Percentiles rank a stretch among this genome's conserved stretches.
phyloP scores from a whole-genome alignment of 2,329 filamentous ascomycete species.

The Trichoderma brevicompactum region DNA sequence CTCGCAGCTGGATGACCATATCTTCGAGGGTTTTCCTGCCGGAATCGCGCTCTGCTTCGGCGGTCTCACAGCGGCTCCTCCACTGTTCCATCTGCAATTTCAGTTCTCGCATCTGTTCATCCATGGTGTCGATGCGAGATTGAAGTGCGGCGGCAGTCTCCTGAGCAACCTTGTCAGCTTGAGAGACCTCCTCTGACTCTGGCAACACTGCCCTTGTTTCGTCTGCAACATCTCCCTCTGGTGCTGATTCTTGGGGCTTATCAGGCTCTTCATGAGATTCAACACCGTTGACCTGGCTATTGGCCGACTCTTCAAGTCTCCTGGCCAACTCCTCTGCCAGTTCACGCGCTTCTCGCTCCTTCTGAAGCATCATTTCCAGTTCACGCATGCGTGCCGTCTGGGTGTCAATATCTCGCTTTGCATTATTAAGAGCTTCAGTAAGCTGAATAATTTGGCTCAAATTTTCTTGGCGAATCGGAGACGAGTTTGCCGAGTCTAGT shows the following conservation, averaged over 20 bases:
- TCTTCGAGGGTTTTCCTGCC: slow-evolving; percentile 78
- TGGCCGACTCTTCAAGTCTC: slow-evolving; percentile 63
- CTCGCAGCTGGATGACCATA: slow-evolving; percentile 83
- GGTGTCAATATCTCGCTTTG: slow-evolving; percentile 85
- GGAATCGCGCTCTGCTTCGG: slow-evolving; percentile 75
- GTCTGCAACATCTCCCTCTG: slow-evolving; percentile 3
- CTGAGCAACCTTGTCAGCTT: slow-evolving; percentile 29
- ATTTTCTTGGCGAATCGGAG: slow-evolving; percentile 63
- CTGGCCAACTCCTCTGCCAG: slow-evolving; percentile 82
- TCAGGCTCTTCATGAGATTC: slow-evolving; percentile 37
- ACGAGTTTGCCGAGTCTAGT: slow-evolving; percentile 55
- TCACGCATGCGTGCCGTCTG: slow-evolving; percentile 80
- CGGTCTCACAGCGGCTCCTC: slow-evolving; percentile 75
- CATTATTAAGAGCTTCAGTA: slow-evolving; percentile 80
- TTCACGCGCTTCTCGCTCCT: slow-evolving; percentile 81
- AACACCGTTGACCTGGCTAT: slow-evolving; percentile 39
- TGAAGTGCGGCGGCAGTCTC: slow-evolving; percentile 52
- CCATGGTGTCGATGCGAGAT: slow-evolving; percentile 73
- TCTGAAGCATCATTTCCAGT: slow-evolving; percentile 72
- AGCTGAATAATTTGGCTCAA: slow-evolving; percentile 79
- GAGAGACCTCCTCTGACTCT: background rate
- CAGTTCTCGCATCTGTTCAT: slow-evolving; percentile 79
- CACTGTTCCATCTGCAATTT: slow-evolving; percentile 79
- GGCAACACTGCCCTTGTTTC: background rate
- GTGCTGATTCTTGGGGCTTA: slow-evolving; percentile 31